A percentile compares a stretch with the other conserved stretches of the same genome.
These are phyloP conservation scores for Kuraishia borneana DNA, from an alignment of 805 yeast species.

Conservation along the genomic window DNA sequence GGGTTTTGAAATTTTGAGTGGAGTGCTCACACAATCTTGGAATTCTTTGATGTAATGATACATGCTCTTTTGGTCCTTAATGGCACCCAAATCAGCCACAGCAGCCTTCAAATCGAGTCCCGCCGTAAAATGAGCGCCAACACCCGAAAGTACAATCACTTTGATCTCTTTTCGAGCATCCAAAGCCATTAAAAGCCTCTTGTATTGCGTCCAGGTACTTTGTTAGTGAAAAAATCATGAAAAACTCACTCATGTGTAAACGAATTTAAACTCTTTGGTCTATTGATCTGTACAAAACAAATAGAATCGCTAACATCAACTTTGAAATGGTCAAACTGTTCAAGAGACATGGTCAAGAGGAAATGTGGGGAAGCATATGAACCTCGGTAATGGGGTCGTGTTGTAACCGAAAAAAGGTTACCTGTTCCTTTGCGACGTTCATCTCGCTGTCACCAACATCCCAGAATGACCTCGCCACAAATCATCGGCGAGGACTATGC, in stretches of 20 bases:
- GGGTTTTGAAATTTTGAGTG: conserved; percentile 40
- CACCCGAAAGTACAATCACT: conserved; percentile 45
- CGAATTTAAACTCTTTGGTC: conserved; percentile 51
- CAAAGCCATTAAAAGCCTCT: conserved; percentile 31
- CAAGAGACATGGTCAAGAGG: background rate
- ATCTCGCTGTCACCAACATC: too few species aligned
- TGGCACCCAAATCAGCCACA: conserved; percentile 7
- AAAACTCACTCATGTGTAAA: conserved; percentile 25
- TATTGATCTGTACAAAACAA: conserved; percentile 47
- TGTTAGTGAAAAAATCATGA: background rate
- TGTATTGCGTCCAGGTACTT: conserved; percentile 46
- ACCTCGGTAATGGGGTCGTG: too few species aligned
- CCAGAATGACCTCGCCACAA: background rate
- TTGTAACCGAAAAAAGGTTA: too few species aligned
- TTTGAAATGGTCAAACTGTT: background rate
- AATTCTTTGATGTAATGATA: conserved; percentile 37
- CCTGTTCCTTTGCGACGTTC: too few species aligned
- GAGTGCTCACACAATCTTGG: conserved; percentile 43
- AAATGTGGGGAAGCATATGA: background rate
- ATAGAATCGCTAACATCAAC: conserved; percentile 10
- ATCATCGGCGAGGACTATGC: conserved; percentile 50
- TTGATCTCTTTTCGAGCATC: conserved; percentile 33
- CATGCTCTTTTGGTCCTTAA: conserved; percentile 13
- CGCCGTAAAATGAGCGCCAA: conserved; percentile 45
- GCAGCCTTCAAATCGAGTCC: conserved; percentile 48